Evolutionary conservation across 768 basidiomycete genomes (phyloP), one percentile per base, ranked within the genome.

Genomic region (Leucogyrophana mollusca): DNA sequence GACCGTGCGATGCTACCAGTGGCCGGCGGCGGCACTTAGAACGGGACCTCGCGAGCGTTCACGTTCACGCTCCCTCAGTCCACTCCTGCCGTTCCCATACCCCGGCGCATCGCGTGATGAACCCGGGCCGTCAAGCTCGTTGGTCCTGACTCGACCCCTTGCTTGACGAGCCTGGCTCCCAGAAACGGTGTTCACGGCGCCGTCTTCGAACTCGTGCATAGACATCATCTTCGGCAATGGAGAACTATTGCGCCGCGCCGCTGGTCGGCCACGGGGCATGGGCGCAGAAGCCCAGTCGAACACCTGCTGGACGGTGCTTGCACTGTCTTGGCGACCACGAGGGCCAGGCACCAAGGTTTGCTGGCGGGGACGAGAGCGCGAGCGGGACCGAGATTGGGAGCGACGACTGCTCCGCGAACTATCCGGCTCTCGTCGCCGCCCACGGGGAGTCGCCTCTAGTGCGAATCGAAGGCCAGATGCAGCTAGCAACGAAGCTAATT

Each of bases 71-170:
- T 71, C 68, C 56, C 77, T 52, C 40, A 87, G 61, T 6, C 85
- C 86, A 52, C 83, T 87, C 41, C 85, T 77, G 43, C 85, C 85
- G 34, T 67, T 68, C 4, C 83, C 85, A 48, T 67, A 80, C 8
- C 85, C 85, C 30, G 84, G 84, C 2, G 79, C 83, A 30, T 71
- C 66, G n/a, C 64, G 65, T 25, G 68, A 67, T 38, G 55, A 55
- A 23, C 65, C 69, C 16, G 66, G 51, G 2, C 68, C 76, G 34
- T 77, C 74, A 42, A 85, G 63, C 56, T 84, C 82, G 5, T 79
- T 73, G 7, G 68, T 70, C 45, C 77, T 70, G 46, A 76, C 66
- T 4, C 85, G 73, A 11, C 85, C 86, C 49, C 85, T 70, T 39
- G 65, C 59, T 25, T 68, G 63, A 40, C 64, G 54, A 27, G 58